Conservation (phyloP, 305 asterid genomes). For the Plantago lanceolata region DNA sequence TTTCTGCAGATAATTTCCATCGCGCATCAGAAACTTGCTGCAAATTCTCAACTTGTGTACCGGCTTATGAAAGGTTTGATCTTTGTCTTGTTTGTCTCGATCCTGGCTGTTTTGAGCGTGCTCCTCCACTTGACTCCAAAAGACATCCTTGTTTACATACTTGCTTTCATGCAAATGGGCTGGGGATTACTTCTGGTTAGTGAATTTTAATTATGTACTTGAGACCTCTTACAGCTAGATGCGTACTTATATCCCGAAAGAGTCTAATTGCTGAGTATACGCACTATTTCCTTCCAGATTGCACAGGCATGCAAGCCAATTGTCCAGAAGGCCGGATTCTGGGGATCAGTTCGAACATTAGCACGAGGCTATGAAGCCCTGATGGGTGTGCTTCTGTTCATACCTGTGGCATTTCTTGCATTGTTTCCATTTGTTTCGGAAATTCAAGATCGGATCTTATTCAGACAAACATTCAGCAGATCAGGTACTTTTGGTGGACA, state of each 20-base stretch:
- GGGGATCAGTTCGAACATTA: constrained; percentile 77
- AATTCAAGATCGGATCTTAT: constrained; percentile 78
- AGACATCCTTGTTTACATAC: constrained; percentile 70
- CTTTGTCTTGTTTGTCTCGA: constrained; percentile 58
- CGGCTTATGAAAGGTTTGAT: constrained; percentile 75
- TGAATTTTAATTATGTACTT: neutral
- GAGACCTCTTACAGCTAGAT: neutral
- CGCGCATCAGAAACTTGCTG: constrained; percentile 74
- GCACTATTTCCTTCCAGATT: constrained; percentile 34
- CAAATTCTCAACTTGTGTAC: constrained; percentile 69
- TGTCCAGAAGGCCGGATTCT: constrained; percentile 55
- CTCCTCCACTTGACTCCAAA: constrained; percentile 55
- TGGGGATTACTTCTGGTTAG: constrained; percentile 92
- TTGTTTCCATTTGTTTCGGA: constrained; percentile 89
- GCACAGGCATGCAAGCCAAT: constrained; percentile 83
- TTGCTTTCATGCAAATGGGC: constrained; percentile 89
- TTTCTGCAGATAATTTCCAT: constrained; percentile 61
- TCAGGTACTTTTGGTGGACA: constrained; percentile 89
- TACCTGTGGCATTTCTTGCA: constrained; percentile 79
- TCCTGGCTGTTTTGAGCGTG: constrained; percentile 59
- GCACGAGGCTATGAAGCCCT: constrained; percentile 78
- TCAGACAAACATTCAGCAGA: constrained; percentile 89
- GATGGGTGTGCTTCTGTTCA: constrained; percentile 76
- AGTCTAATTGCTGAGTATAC: neutral
- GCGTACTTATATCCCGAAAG: neutral